These are phyloP conservation scores for Aegilops umbellulata DNA, from an alignment of 176 grass and related monocot genomes.

Conservation along the genomic window DNA sequence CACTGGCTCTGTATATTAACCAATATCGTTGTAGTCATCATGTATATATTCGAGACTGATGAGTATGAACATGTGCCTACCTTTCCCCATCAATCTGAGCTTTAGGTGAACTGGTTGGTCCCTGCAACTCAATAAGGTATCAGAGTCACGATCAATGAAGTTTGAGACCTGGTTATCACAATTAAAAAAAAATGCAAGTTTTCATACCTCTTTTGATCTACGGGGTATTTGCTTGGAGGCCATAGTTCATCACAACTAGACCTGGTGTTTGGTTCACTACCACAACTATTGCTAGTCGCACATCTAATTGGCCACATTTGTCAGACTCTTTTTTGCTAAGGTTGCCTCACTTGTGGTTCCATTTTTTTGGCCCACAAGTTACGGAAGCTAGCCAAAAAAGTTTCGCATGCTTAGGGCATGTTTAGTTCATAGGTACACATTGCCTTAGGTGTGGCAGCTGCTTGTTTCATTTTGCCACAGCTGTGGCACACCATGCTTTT, in stretches of 20 bases:
- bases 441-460: not conserved
- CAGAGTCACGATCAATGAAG: not conserved
- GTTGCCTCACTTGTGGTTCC: not conserved
- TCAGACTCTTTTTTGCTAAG: not conserved
- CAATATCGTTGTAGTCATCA: not conserved
- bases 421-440: not conserved
- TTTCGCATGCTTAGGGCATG: not conserved
- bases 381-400: not conserved
- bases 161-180: not conserved
- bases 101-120: not conserved
- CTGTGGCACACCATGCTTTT: not conserved
- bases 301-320: not conserved
- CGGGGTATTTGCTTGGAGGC: not conserved
- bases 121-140: not conserved
- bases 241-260: not conserved
- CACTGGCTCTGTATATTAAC: not conserved
- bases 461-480: not conserved
- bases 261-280: not conserved
- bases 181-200: not conserved
- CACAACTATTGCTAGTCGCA: not conserved
- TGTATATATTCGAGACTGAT: not conserved
- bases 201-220: not conserved
- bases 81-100: not conserved
- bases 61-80: not conserved
- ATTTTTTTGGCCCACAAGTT: not conserved